Evolutionary conservation across 192 early-diverging fungal species (phyloP).

Genomic region (Coemansia reversa): DNA sequence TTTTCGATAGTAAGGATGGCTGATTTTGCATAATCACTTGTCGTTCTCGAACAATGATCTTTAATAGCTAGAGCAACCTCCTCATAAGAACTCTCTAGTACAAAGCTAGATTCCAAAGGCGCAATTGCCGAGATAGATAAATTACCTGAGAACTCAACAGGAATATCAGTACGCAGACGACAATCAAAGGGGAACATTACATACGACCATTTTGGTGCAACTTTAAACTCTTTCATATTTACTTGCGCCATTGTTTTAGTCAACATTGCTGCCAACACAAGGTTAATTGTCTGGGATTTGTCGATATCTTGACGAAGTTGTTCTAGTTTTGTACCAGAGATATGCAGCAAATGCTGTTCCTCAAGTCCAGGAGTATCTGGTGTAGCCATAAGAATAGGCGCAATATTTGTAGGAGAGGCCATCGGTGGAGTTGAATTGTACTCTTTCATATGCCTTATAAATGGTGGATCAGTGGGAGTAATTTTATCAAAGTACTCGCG

Average conservation of each 20-base stretch:
- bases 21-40: conserved; percentile 35
- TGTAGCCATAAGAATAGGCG: conserved; percentile 34
- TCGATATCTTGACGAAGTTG: conserved; percentile 42
- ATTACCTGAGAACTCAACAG: conserved; percentile 32
- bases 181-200: conserved; percentile 42
- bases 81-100: conserved; percentile 15
- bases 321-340: conserved; percentile 24
- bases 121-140: conserved; percentile 29
- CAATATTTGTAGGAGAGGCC: conserved; percentile 14
- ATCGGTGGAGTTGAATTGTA: conserved; percentile 1
- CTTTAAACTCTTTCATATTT: conserved; percentile 19
- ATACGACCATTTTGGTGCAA: conserved; percentile 21
- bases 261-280: conserved; percentile 23
- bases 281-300: conserved; percentile 15
- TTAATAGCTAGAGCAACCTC: conserved; percentile 31
- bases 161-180: conserved; percentile 27
- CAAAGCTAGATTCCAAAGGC: conserved; percentile 8
- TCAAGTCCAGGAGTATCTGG: conserved; percentile 21
- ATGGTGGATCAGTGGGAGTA: conserved; percentile 22
- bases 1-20: conserved; percentile 32
- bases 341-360: conserved; percentile 47
- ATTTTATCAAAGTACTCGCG: conserved; percentile 26
- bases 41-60: conserved; percentile 15
- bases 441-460: conserved; percentile 35
- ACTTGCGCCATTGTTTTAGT: conserved; percentile 25